phyloP scores from a whole-genome alignment of 371 early-diverging fungal genomes.

The Choanephora cucurbitarum region DNA sequence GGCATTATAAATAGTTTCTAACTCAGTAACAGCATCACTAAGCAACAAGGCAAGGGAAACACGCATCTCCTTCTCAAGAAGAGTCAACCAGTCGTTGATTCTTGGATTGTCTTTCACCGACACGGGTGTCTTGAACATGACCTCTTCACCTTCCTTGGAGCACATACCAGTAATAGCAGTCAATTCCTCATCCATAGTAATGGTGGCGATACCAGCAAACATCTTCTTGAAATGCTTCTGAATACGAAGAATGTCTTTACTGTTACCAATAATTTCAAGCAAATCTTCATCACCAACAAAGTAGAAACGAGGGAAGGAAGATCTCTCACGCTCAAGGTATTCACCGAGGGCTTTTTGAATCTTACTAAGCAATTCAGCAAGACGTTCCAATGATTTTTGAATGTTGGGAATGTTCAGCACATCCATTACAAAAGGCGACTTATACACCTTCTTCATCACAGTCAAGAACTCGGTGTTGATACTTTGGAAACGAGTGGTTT shows the following conservation, averaged over 20 bases:
- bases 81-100: conserved; percentile 96
- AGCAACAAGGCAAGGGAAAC: conserved; percentile 79
- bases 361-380: conserved; percentile 89
- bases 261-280: conserved; percentile 98
- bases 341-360: conserved; percentile 99
- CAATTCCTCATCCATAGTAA: conserved; percentile 79
- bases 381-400: conserved; percentile 93
- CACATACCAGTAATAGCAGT: conserved; percentile 80
- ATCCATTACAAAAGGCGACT: conserved; percentile 94
- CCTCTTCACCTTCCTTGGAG: conserved; percentile 92
- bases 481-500: conserved; percentile 92
- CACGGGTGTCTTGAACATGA: conserved; percentile 80
- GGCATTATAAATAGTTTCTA: conserved; percentile 67
- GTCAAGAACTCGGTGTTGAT: conserved; percentile 97
- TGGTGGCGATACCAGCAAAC: conserved; percentile 96
- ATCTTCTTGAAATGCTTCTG: conserved; percentile 99
- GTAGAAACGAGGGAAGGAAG: conserved; percentile 98
- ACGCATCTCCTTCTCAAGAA: conserved; percentile 94
- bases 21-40: conserved; percentile 70
- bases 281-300: conserved; percentile 99
- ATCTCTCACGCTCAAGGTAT: conserved; percentile 95
- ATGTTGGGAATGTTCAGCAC: conserved; percentile 92
- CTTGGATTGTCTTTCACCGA: conserved; percentile 81
- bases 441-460: conserved; percentile 97
- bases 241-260: conserved; percentile 92